Evolutionary conservation across 345 rosid genomes (phyloP).

Genomic region (Abelmoschus esculentus): DNA sequence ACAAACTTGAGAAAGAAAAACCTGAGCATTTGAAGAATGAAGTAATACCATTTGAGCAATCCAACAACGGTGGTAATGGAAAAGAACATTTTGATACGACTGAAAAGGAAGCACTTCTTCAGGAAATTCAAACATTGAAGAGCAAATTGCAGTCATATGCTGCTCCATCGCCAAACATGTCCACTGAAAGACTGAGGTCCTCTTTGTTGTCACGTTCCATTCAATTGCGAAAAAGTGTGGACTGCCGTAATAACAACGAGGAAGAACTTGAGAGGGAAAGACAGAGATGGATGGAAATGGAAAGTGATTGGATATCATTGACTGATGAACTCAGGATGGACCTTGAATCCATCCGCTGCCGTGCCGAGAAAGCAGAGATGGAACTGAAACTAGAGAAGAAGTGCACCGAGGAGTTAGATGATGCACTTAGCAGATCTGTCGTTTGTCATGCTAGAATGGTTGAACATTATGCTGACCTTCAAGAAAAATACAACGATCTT

Average conservation of each 20-base stretch:
- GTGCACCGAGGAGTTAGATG: slow-evolving; percentile 72
- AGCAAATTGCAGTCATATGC: slow-evolving; percentile 50
- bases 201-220: slow-evolving; percentile 63
- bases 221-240: slow-evolving; percentile 49
- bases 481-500: slow-evolving; percentile 78
- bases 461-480: slow-evolving; percentile 87
- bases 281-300: slow-evolving; percentile 87
- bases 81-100: slow-evolving; percentile 29
- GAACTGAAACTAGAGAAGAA: slow-evolving; percentile 61
- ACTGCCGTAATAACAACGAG: slow-evolving; percentile 24
- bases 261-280: slow-evolving; percentile 74
- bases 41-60: slow-evolving; percentile 13
- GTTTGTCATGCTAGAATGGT: slow-evolving; percentile 92
- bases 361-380: slow-evolving; percentile 66
- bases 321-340: slow-evolving; percentile 87
- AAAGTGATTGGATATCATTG: slow-evolving; percentile 89
- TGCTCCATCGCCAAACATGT: slow-evolving; percentile 39
- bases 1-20: slow-evolving; percentile 34
- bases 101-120: slow-evolving; percentile 77
- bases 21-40: slow-evolving; percentile 21
- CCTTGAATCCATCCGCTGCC: slow-evolving; percentile 59
- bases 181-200: slow-evolving; percentile 60
- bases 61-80: slow-evolving; percentile 8
- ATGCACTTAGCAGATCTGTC: slow-evolving; percentile 76
- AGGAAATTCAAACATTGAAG: slow-evolving; percentile 67